Conservation (phyloP, 305 asterid species). For the Caryopteris hybrid region DNA sequence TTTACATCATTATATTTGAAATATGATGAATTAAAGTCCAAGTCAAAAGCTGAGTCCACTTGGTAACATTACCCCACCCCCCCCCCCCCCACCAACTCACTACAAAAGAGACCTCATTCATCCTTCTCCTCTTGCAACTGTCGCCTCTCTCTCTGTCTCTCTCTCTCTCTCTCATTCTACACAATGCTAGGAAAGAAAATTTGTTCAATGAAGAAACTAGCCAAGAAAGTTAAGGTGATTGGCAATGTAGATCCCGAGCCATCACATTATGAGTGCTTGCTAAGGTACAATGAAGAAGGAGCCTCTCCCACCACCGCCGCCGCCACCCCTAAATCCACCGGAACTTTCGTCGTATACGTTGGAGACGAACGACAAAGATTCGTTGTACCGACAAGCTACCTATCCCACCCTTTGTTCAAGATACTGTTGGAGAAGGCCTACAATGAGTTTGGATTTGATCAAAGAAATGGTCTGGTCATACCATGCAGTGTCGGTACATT, state of each 20-base stretch:
- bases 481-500: constrained; percentile 71
- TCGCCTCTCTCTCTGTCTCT: constrained; percentile 8
- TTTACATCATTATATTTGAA: constrained; percentile 4
- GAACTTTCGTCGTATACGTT: constrained; percentile 59
- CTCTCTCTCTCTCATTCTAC: background rate
- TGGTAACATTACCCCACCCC: background rate
- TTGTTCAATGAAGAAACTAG: constrained; percentile 58
- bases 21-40: background rate
- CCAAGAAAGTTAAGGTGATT: constrained; percentile 36
- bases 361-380: constrained; percentile 65
- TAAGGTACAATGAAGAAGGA: constrained; percentile 22
- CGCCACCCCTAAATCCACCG: constrained; percentile 41
- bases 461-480: constrained; percentile 47
- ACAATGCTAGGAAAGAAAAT: constrained; percentile 52
- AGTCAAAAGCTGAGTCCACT: constrained; percentile 21
- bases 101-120: constrained; percentile 32
- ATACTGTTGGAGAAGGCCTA: constrained; percentile 67
- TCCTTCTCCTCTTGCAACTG: constrained; percentile 6
- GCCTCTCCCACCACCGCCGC: constrained; percentile 17
- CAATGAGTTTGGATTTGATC: constrained; percentile 59
- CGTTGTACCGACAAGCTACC: constrained; percentile 55
- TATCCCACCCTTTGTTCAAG: constrained; percentile 76
- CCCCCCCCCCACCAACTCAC: constrained; percentile 9
- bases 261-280: constrained; percentile 33
- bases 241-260: background rate